These are phyloP conservation scores for Fusarium xyrophilum DNA, from an alignment of 2,329 filamentous ascomycete genomes.

Conservation along the genomic window DNA sequence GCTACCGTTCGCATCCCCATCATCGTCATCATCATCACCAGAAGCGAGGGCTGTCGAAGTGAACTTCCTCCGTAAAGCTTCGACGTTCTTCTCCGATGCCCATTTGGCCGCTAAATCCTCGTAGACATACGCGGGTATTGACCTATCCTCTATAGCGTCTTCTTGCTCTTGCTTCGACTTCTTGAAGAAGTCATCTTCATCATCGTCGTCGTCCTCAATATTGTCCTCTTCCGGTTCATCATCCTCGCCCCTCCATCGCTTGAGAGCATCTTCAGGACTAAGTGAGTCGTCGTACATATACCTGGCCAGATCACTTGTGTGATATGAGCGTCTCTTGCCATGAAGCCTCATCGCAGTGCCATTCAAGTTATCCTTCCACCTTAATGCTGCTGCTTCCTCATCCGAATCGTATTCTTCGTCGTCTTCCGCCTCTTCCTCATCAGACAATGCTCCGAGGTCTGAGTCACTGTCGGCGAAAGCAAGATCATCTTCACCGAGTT, in stretches of 20 bases:
- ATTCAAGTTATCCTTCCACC: slow-evolving; percentile 89
- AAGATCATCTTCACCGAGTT: slow-evolving; percentile 71
- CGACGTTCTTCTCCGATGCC: slow-evolving; percentile 79
- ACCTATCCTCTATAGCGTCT: slow-evolving; percentile 79
- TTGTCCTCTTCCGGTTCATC: slow-evolving; percentile 64
- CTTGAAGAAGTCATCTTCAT: slow-evolving; percentile 70
- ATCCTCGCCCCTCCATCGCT: slow-evolving; percentile 78
- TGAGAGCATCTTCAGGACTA: slow-evolving; percentile 75
- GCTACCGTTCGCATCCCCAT: slow-evolving; percentile 54
- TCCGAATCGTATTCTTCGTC: slow-evolving; percentile 63
- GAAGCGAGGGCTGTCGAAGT: slow-evolving; percentile 67
- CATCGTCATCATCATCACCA: slow-evolving; percentile 41
- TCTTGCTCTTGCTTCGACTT: slow-evolving; percentile 69
- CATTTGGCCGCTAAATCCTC: slow-evolving; percentile 83
- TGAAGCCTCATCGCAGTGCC: slow-evolving; percentile 77
- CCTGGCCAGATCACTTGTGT: slow-evolving; percentile 81
- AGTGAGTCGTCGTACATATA: slow-evolving; percentile 88
- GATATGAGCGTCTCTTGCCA: slow-evolving; percentile 72
- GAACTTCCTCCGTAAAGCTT: slow-evolving; percentile 76
- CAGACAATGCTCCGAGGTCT: slow-evolving; percentile 86
- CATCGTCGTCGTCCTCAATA: slow-evolving; percentile 62
- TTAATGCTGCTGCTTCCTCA: slow-evolving; percentile 74
- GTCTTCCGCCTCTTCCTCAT: slow-evolving; percentile 54
- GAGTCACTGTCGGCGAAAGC: slow-evolving; percentile 97
- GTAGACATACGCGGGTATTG: slow-evolving; percentile 81